These are phyloP conservation scores for Fusarium sp. DNA, from an alignment of 2,329 filamentous ascomycete species.

Conservation along the genomic window DNA sequence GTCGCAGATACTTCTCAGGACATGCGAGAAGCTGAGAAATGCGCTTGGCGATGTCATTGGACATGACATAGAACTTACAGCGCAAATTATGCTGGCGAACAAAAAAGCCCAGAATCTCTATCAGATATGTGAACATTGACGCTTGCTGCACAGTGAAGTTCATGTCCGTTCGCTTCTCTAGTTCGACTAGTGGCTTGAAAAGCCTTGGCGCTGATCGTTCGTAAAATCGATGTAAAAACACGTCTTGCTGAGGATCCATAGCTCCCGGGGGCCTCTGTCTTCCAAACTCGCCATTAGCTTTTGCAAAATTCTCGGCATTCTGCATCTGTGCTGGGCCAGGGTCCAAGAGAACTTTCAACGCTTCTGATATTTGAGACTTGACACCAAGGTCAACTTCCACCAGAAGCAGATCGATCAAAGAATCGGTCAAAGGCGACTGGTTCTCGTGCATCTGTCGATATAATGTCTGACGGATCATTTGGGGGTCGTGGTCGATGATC, in stretches of 20 bases:
- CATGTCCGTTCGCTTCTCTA: conserved; percentile 79
- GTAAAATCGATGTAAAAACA: conserved; percentile 91
- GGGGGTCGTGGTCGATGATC: conserved; percentile 94
- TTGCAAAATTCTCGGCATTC: conserved; percentile 69
- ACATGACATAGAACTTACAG: conserved; percentile 89
- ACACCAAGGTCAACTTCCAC: conserved; percentile 94
- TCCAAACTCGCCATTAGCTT: conserved; percentile 77
- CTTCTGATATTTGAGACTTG: conserved; percentile 95
- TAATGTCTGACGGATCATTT: conserved; percentile 94
- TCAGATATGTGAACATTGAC: conserved; percentile 90
- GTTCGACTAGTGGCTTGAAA: conserved; percentile 87
- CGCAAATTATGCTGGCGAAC: conserved; percentile 89
- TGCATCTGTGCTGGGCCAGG: conserved; percentile 65
- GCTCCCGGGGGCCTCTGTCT: conserved; percentile 70
- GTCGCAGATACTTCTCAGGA: conserved; percentile 91
- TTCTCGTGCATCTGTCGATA: conserved; percentile 93
- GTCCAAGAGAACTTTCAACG: conserved; percentile 94
- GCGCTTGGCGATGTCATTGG: conserved; percentile 82
- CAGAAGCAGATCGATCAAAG: conserved; percentile 90
- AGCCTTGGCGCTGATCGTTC: conserved; percentile 87
- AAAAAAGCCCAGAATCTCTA: conserved; percentile 95
- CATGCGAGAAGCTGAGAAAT: conserved; percentile 87
- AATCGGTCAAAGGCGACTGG: conserved; percentile 88
- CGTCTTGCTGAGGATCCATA: conserved; percentile 82
- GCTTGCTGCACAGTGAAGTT: conserved; percentile 86